phyloP scores from a whole-genome alignment of 2,329 filamentous ascomycete species.

The Periconia digitata region DNA sequence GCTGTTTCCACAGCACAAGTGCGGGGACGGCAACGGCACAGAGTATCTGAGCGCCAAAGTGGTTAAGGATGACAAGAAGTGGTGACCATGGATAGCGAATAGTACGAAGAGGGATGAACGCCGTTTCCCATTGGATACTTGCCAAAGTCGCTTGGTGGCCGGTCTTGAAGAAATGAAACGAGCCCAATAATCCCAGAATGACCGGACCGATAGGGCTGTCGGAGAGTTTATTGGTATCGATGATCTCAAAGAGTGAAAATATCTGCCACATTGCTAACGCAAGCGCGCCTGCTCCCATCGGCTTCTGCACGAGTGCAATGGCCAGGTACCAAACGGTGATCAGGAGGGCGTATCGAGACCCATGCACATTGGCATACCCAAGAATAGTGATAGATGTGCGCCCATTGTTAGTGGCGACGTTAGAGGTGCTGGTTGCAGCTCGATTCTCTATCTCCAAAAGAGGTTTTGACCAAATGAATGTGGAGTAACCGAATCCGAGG shows the following conservation, averaged over 20 bases:
- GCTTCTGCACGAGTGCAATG: conserved; percentile 82
- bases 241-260: conserved; percentile 69
- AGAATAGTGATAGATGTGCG: conserved; percentile 68
- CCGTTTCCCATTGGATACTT: conserved; percentile 93
- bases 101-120: conserved; percentile 82
- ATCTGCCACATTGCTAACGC: conserved; percentile 86
- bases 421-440: conserved; percentile 14
- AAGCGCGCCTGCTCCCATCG: conserved; percentile 87
- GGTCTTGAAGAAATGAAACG: conserved; percentile 96
- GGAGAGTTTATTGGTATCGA: conserved; percentile 63
- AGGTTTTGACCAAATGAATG: conserved; percentile 83
- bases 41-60: conserved; percentile 85
- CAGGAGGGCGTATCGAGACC: conserved; percentile 84
- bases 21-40: conserved; percentile 79
- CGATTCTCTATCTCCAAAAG: conserved; percentile 70
- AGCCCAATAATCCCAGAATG: conserved; percentile 83
- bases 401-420: conserved; percentile 40
- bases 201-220: conserved; percentile 78
- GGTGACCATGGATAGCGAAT: conserved; percentile 90
- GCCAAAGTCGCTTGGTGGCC: conserved; percentile 88
- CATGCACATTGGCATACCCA: conserved; percentile 91
- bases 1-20: conserved; percentile 84
- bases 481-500: conserved; percentile 79
- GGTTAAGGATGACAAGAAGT: conserved; percentile 79
- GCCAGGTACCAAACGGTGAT: conserved; percentile 76